Percentiles rank a stretch among this genome's conserved stretches.
phyloP scores from a whole-genome alignment of 768 basidiomycete genomes.

The Xanthoconium purpureum region DNA sequence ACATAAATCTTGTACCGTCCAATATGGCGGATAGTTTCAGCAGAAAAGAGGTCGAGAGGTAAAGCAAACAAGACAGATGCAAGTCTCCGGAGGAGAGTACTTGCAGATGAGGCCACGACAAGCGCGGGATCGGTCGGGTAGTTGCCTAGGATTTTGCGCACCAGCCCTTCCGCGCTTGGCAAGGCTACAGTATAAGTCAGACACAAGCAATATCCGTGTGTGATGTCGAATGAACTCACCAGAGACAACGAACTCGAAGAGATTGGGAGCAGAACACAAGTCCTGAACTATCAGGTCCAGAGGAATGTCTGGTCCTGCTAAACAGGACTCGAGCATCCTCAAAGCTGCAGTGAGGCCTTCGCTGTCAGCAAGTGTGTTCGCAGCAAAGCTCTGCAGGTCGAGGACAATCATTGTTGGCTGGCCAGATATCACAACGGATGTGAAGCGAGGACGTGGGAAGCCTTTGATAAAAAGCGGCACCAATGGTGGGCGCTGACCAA shows the following conservation, averaged over 20 bases:
- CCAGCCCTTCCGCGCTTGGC: slow-evolving; percentile 10
- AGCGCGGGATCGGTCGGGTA: slow-evolving; percentile 31
- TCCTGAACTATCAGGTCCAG: slow-evolving; percentile 27
- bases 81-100: slow-evolving; percentile 24
- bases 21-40: slow-evolving; percentile 11
- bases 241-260: slow-evolving; percentile 32
- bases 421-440: background rate
- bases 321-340: slow-evolving; percentile 23
- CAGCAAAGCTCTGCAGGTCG: slow-evolving; percentile 18
- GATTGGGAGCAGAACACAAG: slow-evolving; percentile 23
- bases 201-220: background rate
- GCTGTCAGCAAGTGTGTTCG: slow-evolving; percentile 12
- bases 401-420: slow-evolving; percentile 6
- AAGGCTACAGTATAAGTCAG: slow-evolving; percentile 12
- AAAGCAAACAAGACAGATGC: slow-evolving; percentile 25
- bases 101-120: slow-evolving; percentile 20
- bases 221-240: slow-evolving; percentile 8
- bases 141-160: slow-evolving; percentile 28
- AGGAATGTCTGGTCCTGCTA: slow-evolving; percentile 17
- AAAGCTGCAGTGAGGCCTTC: slow-evolving; percentile 19
- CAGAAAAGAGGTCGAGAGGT: slow-evolving; percentile 14
- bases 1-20: slow-evolving; percentile 21
- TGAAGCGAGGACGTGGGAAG: too few species aligned
- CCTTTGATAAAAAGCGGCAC: too few species aligned
- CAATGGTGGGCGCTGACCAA: too few species aligned